Base-by-base conservation (phyloP, 2,329 filamentous ascomycete species). In the Didymella pinodella region DNA sequence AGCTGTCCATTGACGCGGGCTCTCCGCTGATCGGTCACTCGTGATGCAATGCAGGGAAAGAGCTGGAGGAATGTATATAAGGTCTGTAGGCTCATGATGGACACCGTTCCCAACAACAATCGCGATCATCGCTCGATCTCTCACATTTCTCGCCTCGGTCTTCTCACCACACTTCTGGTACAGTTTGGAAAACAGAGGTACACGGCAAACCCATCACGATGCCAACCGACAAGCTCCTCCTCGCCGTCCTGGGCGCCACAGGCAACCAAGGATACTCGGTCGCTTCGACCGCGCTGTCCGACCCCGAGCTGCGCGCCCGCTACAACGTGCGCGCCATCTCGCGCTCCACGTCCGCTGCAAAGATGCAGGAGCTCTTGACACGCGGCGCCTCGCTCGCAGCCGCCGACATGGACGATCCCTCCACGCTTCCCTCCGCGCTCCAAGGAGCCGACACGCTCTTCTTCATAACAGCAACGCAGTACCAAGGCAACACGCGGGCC, bases 221-320 rank as follows among this genome's bases (percentile, higher is more conserved):
- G 45, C 36, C 46, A 1, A 34, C 36, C 16, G 32, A 20, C 7
- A 71, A 74, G 41, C 54, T 65, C 11, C 61, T 69, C 49, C 59
- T 76, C 48, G 68, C 67, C 45, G 53, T 77, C 57, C 67, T 76
- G 41, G 73, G 73, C 41, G 70, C 71, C 20, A 74, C 72, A 5
- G 74, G 73, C 32, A 74, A 83, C 58, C 86, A 89, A 75, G 87
- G 87, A 48, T 82, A 84, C 61, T 84, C 83, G 8, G 79, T 88
- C 45, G 81, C 85, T 49, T 71, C 77, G 31, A 66, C 69, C 38
- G 70, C 85, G 18, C 77, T 83, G 11, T 62, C 69, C 25, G 75
- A 78, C 66, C 72, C 82, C 0, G 75, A 84, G 1, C 69, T 76
- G 11, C 68, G 69, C 10, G 18, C 59, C 4, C 78, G 77, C n/a